phyloP scores from a whole-genome alignment of 2,329 filamentous ascomycete species.

The Penicillium aurantiogriseum region DNA sequence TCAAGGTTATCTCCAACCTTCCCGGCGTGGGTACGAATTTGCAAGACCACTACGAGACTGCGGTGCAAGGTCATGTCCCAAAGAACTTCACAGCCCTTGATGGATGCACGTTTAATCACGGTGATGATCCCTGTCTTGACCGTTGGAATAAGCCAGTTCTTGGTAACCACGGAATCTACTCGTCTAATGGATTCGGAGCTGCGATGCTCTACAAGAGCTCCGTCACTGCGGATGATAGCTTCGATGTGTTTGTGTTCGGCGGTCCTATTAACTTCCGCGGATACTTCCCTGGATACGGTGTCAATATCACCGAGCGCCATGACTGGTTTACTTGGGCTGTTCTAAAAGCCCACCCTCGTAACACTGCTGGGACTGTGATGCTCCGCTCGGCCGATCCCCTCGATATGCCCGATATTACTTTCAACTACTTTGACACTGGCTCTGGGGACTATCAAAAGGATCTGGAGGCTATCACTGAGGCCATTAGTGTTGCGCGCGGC shows the following conservation, averaged over 20 bases:
- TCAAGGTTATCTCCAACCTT: conserved; percentile 55
- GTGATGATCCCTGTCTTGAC: conserved; percentile 44
- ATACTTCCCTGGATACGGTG: conserved; percentile 48
- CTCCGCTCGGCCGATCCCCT: conserved; percentile 62
- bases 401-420: conserved; percentile 62
- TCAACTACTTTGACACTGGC: conserved; percentile 55
- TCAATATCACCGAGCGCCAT: conserved; percentile 40
- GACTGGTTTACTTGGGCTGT: conserved; percentile 49
- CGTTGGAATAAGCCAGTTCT: conserved; percentile 44
- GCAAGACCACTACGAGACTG: conserved; percentile 53
- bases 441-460: conserved; percentile 22
- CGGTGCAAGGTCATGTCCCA: conserved; percentile 35
- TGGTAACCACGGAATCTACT: conserved; percentile 43
- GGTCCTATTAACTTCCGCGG: conserved; percentile 57
- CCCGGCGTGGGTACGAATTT: conserved; percentile 65
- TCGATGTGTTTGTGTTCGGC: conserved; percentile 57
- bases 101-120: conserved; percentile 33
- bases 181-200: conserved; percentile 55
- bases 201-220: conserved; percentile 43
- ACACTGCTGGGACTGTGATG: conserved; percentile 60
- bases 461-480: conserved; percentile 15
- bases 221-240: conserved; percentile 44
- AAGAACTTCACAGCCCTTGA: conserved; percentile 40
- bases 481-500: conserved; percentile 47
- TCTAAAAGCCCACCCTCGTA: conserved; percentile 64